Base-by-base conservation (phyloP, 2,329 filamentous ascomycete genomes). In the Colletotrichum chrysophilum region DNA sequence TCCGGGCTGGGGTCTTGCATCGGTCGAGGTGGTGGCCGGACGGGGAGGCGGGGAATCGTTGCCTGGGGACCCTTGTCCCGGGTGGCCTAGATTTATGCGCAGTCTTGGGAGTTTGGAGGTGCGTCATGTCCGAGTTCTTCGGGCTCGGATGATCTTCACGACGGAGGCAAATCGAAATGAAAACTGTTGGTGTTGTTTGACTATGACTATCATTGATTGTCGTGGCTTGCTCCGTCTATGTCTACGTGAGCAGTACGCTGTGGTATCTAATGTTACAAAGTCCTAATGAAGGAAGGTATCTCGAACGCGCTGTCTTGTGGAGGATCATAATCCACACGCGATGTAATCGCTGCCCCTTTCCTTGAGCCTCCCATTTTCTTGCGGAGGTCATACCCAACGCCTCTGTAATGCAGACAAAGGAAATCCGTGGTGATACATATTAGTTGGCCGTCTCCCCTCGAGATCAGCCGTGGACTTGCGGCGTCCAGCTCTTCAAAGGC, bases 181-280 rank as follows among this genome's bases (percentile, higher is more conserved):
- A 64, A 21, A 7, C 1, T 34, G 3, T 5, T 21, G n/a, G 8
- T 64, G 13, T 4, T 12, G 13, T 34, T 28, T 60, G 14, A 60
- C 21, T 68, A 60, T 38, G 32, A 30, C 55, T 68, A 68, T 68
- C 21, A 43, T 68, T 58, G 66, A 24, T 60, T 52, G 43, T 52
- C 43, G 32, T 68, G 32, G n/a, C 18, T 32, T 68, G 52, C 52
- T 60, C 69, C 38, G n/a, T 72, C 72, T 67, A 52, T 61, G 34
- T 62, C 6, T 71, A 62, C 55, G 36, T 32, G 70, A 67, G 61
- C 72, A 60, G 62, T 61, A 70, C 61, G 58, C 13, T 55, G 32
- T 72, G 72, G 72, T 75, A 75, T 75, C 69, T 72, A 64, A 6
- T 75, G 55, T 71, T 72, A 67, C 69, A 72, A 14, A 18, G 18